These are phyloP conservation scores for Gracilaria domingensis DNA, from an alignment of 23 red algal species.

Conservation along the genomic window DNA sequence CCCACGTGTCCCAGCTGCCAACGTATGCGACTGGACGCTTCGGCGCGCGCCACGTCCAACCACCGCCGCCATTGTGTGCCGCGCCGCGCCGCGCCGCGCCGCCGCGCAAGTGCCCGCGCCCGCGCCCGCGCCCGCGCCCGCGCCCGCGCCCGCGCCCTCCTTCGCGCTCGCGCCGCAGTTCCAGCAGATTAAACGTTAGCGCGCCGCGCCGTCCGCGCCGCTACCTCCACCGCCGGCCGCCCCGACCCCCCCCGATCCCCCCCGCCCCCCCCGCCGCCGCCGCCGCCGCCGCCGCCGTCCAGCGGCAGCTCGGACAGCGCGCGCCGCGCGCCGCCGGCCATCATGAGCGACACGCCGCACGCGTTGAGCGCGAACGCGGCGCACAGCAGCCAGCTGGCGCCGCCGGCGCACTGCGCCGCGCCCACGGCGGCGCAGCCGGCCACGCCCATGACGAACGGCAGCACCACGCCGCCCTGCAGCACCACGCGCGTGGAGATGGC, in stretches of 20 bases:
- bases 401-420: constrained; percentile 46
- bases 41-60: constrained; percentile 13
- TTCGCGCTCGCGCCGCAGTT: not conserved
- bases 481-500: constrained; percentile 42
- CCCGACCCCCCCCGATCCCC: not conserved
- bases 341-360: constrained; percentile 72
- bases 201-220: not conserved
- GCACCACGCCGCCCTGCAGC: constrained; percentile 64
- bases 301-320: constrained; percentile 67
- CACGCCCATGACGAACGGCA: constrained; percentile 73
- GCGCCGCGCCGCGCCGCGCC: not conserved
- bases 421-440: constrained; percentile 47
- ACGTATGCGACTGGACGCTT: constrained; percentile 10
- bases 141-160: not conserved
- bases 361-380: constrained; percentile 57
- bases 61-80: not conserved
- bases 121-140: not conserved
- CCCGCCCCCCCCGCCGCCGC: not conserved
- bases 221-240: not conserved
- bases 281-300: constrained; percentile 25
- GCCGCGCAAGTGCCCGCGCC: constrained; percentile 21
- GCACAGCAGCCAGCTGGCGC: constrained; percentile 51
- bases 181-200: too few relatives aligned
- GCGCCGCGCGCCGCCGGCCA: constrained; percentile 61
- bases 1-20: constrained; percentile 17